Evolutionary conservation across 352 stramenopile species (phyloP).

Genomic region (Phytopythium vexans): DNA sequence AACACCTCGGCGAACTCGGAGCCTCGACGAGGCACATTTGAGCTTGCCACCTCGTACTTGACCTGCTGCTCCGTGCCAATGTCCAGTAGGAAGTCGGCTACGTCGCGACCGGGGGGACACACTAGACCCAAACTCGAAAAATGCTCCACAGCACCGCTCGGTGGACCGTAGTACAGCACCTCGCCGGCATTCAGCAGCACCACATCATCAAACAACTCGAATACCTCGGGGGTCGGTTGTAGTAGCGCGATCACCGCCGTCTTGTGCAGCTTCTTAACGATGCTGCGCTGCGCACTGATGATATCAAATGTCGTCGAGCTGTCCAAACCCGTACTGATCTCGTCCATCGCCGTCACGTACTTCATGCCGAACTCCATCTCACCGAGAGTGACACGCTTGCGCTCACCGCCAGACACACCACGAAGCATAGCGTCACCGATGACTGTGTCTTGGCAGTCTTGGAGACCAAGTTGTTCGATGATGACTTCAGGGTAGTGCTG

Average conservation of each 20-base stretch:
- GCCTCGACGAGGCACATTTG: too few species aligned
- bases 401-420: conserved; percentile 84
- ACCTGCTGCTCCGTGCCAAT: conserved; percentile 22
- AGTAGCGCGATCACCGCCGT: conserved; percentile 77
- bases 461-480: conserved; percentile 19
- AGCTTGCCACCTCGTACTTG: conserved; percentile 19
- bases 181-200: conserved; percentile 79
- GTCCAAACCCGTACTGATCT: too few species aligned
- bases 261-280: conserved; percentile 40
- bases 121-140: conserved; percentile 24
- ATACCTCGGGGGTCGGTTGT: too few species aligned
- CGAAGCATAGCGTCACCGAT: too few species aligned
- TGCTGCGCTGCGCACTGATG: conserved; percentile 38
- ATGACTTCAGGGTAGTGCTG: conserved; percentile 31
- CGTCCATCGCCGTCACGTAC: too few species aligned
- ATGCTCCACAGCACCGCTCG: conserved; percentile 11
- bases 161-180: conserved; percentile 62
- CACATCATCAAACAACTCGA: conserved; percentile 89
- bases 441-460: conserved; percentile 30
- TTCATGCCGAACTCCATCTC: conserved; percentile 77
- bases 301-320: too few species aligned
- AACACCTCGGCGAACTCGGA: too few species aligned
- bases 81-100: conserved; percentile 37
- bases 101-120: conserved; percentile 17
- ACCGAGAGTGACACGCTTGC: conserved; percentile 54